Conservation (phyloP, 352 stramenopile species). For the Aphanomyces invadans region DNA sequence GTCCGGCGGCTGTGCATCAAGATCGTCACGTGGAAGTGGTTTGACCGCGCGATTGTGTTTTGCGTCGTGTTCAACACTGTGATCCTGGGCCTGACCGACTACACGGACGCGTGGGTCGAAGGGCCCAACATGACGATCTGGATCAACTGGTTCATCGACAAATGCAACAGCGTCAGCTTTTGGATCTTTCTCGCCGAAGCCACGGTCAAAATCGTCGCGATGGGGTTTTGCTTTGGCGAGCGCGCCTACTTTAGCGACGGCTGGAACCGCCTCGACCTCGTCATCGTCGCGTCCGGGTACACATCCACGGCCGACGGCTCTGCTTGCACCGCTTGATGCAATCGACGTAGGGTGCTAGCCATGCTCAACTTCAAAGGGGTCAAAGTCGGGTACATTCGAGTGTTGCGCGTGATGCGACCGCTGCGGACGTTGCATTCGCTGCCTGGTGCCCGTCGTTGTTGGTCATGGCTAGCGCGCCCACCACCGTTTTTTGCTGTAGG, state of each 20-base stretch:
- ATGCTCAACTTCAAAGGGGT: not conserved
- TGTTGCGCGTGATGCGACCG: constrained; percentile 37
- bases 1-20: constrained; percentile 37
- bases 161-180: constrained; percentile 35
- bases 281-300: constrained; percentile 59
- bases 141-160: constrained; percentile 36
- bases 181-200: constrained; percentile 71
- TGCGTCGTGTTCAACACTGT: constrained; percentile 63
- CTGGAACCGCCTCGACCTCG: constrained; percentile 84
- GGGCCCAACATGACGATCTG: constrained; percentile 32
- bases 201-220: constrained; percentile 68
- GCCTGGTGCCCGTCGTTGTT: too few species aligned
- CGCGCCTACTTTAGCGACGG: constrained; percentile 56
- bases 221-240: constrained; percentile 51
- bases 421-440: constrained; percentile 36
- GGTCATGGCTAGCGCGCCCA: not conserved
- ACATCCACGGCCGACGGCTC: not conserved
- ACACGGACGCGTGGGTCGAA: constrained; percentile 32
- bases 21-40: constrained; percentile 56
- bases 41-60: constrained; percentile 64
- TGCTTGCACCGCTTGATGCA: not conserved
- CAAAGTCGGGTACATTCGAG: constrained; percentile 25
- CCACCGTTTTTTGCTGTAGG: constrained; percentile 27
- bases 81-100: constrained; percentile 54
- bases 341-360: constrained; percentile 11